These are phyloP conservation scores for Backusella westeae DNA, from an alignment of 192 early-diverging fungal genomes.

Conservation along the genomic window DNA sequence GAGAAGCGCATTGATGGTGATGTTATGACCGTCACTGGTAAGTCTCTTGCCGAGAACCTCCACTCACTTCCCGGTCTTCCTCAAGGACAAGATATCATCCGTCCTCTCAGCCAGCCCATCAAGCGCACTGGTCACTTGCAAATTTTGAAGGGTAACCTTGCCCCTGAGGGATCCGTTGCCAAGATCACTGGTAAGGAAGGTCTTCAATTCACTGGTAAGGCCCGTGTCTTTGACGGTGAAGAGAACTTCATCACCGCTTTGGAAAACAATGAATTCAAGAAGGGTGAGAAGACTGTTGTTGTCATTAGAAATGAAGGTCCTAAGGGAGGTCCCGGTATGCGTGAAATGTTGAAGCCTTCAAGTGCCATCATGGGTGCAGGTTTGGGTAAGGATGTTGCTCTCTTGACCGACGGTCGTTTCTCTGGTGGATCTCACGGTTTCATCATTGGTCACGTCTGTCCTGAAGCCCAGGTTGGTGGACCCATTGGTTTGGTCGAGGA, in stretches of 20 bases:
- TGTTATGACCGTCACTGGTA: slow-evolving; percentile 94
- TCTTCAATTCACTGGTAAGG: slow-evolving; percentile 80
- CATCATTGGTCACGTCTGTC: slow-evolving; percentile 98
- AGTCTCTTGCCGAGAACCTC: slow-evolving; percentile 95
- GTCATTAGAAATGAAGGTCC: slow-evolving; percentile 98
- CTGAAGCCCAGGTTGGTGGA: slow-evolving; percentile 96
- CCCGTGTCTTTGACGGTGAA: slow-evolving; percentile 92
- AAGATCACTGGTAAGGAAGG: slow-evolving; percentile 99
- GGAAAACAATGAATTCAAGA: slow-evolving; percentile 82
- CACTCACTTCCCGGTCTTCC: slow-evolving; percentile 69
- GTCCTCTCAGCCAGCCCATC: slow-evolving; percentile 81
- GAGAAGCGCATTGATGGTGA: slow-evolving; percentile 87
- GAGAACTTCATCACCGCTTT: slow-evolving; percentile 88
- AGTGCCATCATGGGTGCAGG: slow-evolving; percentile 99
- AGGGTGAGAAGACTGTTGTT: slow-evolving; percentile 83
- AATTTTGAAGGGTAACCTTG: slow-evolving; percentile 91
- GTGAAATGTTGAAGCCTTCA: slow-evolving; percentile 98
- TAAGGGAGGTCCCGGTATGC: slow-evolving; percentile 98
- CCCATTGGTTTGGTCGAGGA: slow-evolving; percentile 90
- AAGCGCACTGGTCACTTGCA: slow-evolving; percentile 94
- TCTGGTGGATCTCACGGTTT: slow-evolving; percentile 98
- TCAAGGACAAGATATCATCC: slow-evolving; percentile 85
- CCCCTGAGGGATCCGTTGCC: slow-evolving; percentile 94
- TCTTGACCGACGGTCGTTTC: slow-evolving; percentile 98
- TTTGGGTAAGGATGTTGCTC: slow-evolving; percentile 94